These are phyloP conservation scores for Clathrospora elynae DNA, from an alignment of 2,329 filamentous ascomycete genomes.

Conservation along the genomic window DNA sequence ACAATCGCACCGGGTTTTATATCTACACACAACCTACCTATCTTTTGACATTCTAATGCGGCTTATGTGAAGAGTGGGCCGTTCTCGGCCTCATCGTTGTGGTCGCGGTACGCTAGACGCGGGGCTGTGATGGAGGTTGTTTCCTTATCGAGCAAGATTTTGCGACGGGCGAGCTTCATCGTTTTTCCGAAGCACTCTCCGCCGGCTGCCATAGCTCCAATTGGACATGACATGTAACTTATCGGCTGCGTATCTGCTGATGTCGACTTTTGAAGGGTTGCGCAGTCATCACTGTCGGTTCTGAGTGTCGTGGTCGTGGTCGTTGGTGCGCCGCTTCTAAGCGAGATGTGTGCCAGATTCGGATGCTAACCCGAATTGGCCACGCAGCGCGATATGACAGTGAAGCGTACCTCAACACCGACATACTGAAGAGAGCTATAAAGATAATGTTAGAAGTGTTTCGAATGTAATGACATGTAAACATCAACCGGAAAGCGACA, in stretches of 20 bases:
- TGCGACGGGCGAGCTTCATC: conserved; percentile 25
- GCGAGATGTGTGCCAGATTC: conserved; percentile 9
- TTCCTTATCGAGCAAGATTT: conserved; percentile 37
- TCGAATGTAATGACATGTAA: too few relatives aligned
- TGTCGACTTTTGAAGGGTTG: conserved; percentile 6
- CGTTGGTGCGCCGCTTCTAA: conserved; percentile 12
- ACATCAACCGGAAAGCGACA: too few relatives aligned
- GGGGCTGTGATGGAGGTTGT: conserved; percentile 36
- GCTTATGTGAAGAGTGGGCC: conserved; percentile 20
- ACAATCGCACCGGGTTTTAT: conserved; percentile 20
- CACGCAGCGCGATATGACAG: conserved; percentile 10
- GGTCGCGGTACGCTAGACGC: conserved; percentile 26
- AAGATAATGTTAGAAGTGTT: too few relatives aligned
- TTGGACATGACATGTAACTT: conserved; percentile 21
- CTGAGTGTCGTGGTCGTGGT: conserved; percentile 6
- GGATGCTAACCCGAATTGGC: conserved; percentile 6
- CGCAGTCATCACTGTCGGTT: conserved; percentile 15
- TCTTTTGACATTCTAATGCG: conserved; percentile 11
- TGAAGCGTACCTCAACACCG: too few relatives aligned
- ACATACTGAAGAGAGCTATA: too few relatives aligned
- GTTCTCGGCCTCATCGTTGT: conserved; percentile 28
- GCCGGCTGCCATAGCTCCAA: conserved; percentile 34
- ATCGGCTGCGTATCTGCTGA: conserved; percentile 25
- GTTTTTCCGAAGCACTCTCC: conserved; percentile 25
- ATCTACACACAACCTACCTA: conserved; percentile 16